Conservation (phyloP, 345 rosid species). For the Euphorbia pulcherrima region DNA sequence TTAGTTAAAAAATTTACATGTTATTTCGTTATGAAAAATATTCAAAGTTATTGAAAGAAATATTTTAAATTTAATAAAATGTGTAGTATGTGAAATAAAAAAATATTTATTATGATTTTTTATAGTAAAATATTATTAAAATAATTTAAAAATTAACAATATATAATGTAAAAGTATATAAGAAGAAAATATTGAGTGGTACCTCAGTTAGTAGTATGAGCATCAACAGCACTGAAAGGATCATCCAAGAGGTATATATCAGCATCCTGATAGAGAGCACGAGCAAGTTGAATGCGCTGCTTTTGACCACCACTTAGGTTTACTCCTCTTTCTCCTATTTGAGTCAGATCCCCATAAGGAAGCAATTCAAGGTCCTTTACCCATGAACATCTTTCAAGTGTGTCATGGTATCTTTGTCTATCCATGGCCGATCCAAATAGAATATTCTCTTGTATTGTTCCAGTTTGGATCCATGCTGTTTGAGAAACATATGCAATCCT, state of each 20-base stretch:
- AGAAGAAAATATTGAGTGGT: too few relatives aligned
- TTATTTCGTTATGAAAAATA: too few relatives aligned
- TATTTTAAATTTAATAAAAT: too few relatives aligned
- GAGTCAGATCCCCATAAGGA: constrained; percentile 90
- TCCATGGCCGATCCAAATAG: constrained; percentile 77
- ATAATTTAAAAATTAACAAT: too few relatives aligned
- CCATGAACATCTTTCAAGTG: constrained; percentile 68
- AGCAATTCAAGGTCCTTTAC: constrained; percentile 85
- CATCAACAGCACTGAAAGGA: constrained; percentile 97
- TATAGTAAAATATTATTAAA: too few relatives aligned
- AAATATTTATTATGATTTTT: too few relatives aligned
- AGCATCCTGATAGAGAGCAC: constrained; percentile 89
- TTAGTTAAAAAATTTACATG: too few relatives aligned
- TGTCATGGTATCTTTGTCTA: constrained; percentile 59
- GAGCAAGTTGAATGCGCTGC: constrained; percentile 94
- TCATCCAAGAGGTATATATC: constrained; percentile 90
- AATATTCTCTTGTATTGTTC: constrained; percentile 76
- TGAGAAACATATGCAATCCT: constrained; percentile 89
- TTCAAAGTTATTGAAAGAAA: too few relatives aligned
- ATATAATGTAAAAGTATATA: too few relatives aligned
- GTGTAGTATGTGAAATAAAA: too few relatives aligned
- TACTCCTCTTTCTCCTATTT: constrained; percentile 96
- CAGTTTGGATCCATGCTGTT: constrained; percentile 94
- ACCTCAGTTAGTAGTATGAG: constrained; percentile 88
- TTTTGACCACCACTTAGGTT: constrained; percentile 98